phyloP scores from a whole-genome alignment of 176 grass and related monocot genomes.

The Eragrostis curvula region DNA sequence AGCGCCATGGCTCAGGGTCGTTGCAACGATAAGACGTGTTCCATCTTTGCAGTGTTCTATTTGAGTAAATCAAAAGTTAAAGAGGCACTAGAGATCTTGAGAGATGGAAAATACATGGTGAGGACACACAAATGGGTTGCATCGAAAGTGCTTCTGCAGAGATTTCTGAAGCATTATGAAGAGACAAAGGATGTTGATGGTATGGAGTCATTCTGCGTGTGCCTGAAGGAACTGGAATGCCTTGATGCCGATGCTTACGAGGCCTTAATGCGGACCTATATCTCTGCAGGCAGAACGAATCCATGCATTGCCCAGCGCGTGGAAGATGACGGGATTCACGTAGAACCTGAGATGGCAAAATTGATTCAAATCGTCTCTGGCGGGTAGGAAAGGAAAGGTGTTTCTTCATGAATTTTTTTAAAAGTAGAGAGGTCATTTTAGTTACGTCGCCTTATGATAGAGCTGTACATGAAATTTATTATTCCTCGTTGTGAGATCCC shows the following conservation, averaged over 20 bases:
- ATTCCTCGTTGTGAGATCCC: too few species aligned
- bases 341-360: slow-evolving; percentile 20
- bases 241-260: slow-evolving; percentile 41
- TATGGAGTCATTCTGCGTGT: slow-evolving; percentile 36
- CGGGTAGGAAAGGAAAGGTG: background rate
- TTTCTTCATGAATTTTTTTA: background rate
- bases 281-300: slow-evolving; percentile 31
- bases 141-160: slow-evolving; percentile 34
- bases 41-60: slow-evolving; percentile 44
- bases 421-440: background rate
- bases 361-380: slow-evolving; percentile 15
- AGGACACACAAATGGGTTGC: slow-evolving; percentile 28
- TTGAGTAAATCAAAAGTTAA: slow-evolving; percentile 37
- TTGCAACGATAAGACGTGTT: slow-evolving; percentile 16
- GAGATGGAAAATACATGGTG: slow-evolving; percentile 32
- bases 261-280: slow-evolving; percentile 32
- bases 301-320: slow-evolving; percentile 12
- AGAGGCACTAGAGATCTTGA: slow-evolving; percentile 26
- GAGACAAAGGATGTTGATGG: slow-evolving; percentile 48
- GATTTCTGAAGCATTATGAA: slow-evolving; percentile 52
- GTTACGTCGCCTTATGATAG: background rate
- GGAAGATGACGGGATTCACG: slow-evolving; percentile 38
- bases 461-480: background rate
- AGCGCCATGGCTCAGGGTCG: slow-evolving; percentile 45
- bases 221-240: slow-evolving; percentile 35